Evolutionary conservation across 1,284 basidiomycete genomes (phyloP), one percentile per base, ranked within the genome.

Genomic region (Stygiomarasmius scandens): DNA sequence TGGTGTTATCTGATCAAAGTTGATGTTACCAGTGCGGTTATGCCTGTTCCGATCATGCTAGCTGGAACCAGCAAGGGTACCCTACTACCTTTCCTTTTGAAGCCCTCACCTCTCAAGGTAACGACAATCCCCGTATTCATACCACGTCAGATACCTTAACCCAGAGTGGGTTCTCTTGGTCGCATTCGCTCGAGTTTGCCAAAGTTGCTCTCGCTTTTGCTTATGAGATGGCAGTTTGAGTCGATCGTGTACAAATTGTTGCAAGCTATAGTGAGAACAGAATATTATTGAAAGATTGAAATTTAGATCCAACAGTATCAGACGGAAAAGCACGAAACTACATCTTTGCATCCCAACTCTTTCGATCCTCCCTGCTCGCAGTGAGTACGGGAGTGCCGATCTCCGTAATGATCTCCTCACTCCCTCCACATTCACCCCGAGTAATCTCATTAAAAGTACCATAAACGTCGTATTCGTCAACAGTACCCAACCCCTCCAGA

Each of bases 151-250:
- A 64, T 29, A 52, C 79, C 60, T 78, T 76, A 6, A 61, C 9
- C 49, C 29, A 20, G 27, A 9, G n/a, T 38, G 49, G 27, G 72
- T 29, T 77, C 76, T 58, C 36, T 47, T 16, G 43, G 25, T 19
- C 9, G 24, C 14, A 16, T 11, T 32, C 12, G 32, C 46, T 53
- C 74, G 74, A 41, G 55, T 80, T 78, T 67, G 74, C 74, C 49
- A 80, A 80, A 67, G 70, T 81, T n/a, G 76, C 73, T 2, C 68
- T 77, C 12, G 77, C 76, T 0, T 78, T 78, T 55, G 75, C 77
- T 1, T 66, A 77, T 52, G 81, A 75, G 67, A 66, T 80, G 14
- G 61, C 65, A 8, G 61, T 56, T 47, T 66, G 38, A 41, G 38
- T 41, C n/a, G n/a, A n/a, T n/a, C n/a, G n/a, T n/a, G n/a, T n/a